These are phyloP conservation scores for Diaporthe sp. DNA, from an alignment of 2,329 filamentous ascomycete species.

Conservation along the genomic window DNA sequence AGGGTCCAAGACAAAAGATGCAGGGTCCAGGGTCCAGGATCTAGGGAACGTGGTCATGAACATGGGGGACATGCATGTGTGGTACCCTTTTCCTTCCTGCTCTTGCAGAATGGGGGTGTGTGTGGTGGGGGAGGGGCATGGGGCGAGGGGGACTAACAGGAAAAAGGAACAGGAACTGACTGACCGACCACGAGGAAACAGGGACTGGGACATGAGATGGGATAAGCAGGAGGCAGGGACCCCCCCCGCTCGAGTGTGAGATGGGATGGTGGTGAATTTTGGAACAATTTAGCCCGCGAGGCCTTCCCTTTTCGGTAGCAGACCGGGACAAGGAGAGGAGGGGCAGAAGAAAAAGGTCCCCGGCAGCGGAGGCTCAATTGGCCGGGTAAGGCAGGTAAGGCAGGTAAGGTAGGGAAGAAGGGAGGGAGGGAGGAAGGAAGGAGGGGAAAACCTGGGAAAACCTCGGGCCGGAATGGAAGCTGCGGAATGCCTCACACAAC, in stretches of 20 bases:
- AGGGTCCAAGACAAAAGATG: background rate
- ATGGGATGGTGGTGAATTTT: constrained; percentile 5
- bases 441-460: too few relatives aligned
- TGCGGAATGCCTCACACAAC: background rate
- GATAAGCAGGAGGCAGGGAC: background rate
- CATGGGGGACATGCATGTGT: constrained; percentile 15
- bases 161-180: background rate
- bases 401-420: background rate
- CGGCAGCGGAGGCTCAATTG: background rate
- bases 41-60: background rate
- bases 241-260: background rate
- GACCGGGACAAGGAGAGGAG: background rate
- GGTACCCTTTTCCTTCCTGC: constrained; percentile 7
- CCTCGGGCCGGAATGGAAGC: background rate
- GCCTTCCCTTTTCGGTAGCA: background rate
- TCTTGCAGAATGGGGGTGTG: background rate
- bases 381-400: background rate
- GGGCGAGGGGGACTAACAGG: background rate
- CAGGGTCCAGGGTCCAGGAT: too few relatives aligned
- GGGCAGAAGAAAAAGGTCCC: background rate
- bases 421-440: too few relatives aligned
- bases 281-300: constrained; percentile 14
- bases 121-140: too few relatives aligned
- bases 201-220: background rate
- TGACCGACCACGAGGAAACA: constrained; percentile 14